Evolutionary conservation across 2,329 filamentous ascomycete genomes (phyloP).

Genomic region (Curvularia hawaiiensis): DNA sequence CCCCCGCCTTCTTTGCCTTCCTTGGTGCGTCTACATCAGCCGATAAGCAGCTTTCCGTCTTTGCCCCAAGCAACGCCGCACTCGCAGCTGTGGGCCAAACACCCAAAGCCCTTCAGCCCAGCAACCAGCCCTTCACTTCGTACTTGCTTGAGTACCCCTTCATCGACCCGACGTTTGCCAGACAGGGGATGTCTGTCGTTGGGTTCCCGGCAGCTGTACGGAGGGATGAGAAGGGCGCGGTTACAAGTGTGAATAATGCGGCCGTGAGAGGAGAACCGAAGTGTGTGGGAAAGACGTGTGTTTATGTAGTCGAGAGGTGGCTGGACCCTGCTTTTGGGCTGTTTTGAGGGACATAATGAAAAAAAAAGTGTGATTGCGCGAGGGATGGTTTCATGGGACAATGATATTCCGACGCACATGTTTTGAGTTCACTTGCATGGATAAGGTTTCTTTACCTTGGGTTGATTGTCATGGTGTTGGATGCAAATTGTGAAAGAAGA

Average conservation of each 20-base stretch:
- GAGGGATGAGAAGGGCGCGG: background rate
- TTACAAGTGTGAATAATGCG: constrained; percentile 2
- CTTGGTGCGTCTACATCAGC: background rate
- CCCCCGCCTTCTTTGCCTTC: background rate
- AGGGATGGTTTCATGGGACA: too few relatives aligned
- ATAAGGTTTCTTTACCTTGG: too few relatives aligned
- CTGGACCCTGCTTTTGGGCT: background rate
- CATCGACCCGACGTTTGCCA: background rate
- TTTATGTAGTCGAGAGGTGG: background rate
- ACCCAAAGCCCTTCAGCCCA: background rate
- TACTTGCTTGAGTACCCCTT: constrained; percentile 1
- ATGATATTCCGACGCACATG: too few relatives aligned
- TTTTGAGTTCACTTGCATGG: too few relatives aligned
- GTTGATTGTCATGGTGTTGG: too few relatives aligned
- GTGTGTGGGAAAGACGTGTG: background rate
- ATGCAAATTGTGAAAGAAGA: too few relatives aligned
- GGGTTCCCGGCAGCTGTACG: background rate
- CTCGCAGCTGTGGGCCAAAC: background rate
- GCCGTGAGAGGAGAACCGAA: background rate
- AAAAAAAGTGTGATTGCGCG: too few relatives aligned
- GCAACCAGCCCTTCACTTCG: background rate
- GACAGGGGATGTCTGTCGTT: background rate
- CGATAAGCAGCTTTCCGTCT: constrained; percentile 1
- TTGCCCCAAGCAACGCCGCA: background rate
- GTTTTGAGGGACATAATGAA: background rate